Base-by-base conservation (phyloP, 164 flowering plant species). In the Euptelea pleiosperma region DNA sequence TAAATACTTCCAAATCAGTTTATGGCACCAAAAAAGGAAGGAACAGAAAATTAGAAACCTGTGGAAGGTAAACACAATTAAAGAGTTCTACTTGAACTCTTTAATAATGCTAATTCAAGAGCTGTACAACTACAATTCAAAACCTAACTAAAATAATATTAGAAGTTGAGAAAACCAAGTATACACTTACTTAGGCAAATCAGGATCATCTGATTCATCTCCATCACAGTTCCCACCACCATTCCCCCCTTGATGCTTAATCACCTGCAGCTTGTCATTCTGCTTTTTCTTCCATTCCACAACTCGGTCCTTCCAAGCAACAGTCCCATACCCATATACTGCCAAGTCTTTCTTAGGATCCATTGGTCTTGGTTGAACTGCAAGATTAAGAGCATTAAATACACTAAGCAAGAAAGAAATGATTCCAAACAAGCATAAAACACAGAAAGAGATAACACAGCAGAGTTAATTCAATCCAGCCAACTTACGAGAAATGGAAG, bases 221-320 rank as follows among this genome's bases (percentile, higher is more conserved):
- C 74, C 89, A 69, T 74, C 77, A 64, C 57, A 48, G 41, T 68
- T 70, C 18, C 82, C 79, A n/a, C 76, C 76, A 64, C 73, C 81
- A 55, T 65, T 60, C 24, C 71, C 82, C 15, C 89, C 85, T 69
- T 73, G 68, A 44, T 77, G 86, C 75, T 76, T 78, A 66, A 91
- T 80, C 64, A 89, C 79, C 72, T 89, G 83, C 54, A 91, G 79
- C 62, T 72, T 86, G 18, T 84, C 83, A 69, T 64, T 69, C 54
- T 91, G 96, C 75, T 75, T 85, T 55, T 70, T 85, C 75, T 79
- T 88, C 99, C 99, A 94, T 14, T 89, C 93, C 56, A 89, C 98
- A 81, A 85, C 82, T 64, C 93, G 67, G 26, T 91, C 94, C 74
- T 94, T 94, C 99, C 99, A 91, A 41, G 98, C 96, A 59, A 94